A percentile compares a stretch with the other conserved stretches of the same genome.
phyloP scores from a whole-genome alignment of 257 asterid species.

The Lantana camara region DNA sequence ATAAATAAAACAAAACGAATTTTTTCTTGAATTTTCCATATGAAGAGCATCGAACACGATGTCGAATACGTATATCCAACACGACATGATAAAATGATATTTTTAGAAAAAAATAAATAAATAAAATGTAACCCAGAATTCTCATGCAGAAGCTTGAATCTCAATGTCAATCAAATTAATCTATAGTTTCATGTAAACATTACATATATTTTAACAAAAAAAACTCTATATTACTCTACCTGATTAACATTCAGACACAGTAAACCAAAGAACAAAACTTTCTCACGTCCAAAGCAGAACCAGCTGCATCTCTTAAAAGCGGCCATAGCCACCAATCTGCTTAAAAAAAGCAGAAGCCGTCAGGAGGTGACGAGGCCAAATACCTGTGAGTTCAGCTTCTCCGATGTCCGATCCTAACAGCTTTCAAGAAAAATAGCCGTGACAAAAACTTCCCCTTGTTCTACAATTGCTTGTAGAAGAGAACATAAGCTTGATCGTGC shows the following conservation, averaged over 20 bases:
- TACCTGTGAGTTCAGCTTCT: too few relatives aligned
- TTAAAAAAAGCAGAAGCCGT: background rate
- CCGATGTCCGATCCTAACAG: too few relatives aligned
- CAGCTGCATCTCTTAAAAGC: constrained; percentile 13
- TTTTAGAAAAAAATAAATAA: too few relatives aligned
- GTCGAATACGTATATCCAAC: too few relatives aligned
- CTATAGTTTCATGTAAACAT: background rate
- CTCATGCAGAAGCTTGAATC: constrained; percentile 6
- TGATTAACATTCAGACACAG: constrained; percentile 7
- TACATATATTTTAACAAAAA: constrained; percentile 10
- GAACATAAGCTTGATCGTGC: constrained; percentile 84
- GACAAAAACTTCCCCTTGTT: background rate
- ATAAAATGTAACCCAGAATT: too few relatives aligned
- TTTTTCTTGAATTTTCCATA: too few relatives aligned
- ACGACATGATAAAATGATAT: too few relatives aligned
- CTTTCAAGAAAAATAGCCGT: background rate
- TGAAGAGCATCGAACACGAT: too few relatives aligned
- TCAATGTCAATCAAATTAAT: constrained; percentile 19
- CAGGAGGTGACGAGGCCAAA: background rate
- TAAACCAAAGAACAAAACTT: constrained; percentile 33
- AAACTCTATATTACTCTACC: constrained; percentile 16
- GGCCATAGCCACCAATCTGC: background rate
- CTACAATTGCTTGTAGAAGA: constrained; percentile 77
- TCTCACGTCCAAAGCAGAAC: constrained; percentile 22
- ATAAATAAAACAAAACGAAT: too few relatives aligned